phyloP scores from a whole-genome alignment of 83 land plant genomes.

The Picea mariana region DNA sequence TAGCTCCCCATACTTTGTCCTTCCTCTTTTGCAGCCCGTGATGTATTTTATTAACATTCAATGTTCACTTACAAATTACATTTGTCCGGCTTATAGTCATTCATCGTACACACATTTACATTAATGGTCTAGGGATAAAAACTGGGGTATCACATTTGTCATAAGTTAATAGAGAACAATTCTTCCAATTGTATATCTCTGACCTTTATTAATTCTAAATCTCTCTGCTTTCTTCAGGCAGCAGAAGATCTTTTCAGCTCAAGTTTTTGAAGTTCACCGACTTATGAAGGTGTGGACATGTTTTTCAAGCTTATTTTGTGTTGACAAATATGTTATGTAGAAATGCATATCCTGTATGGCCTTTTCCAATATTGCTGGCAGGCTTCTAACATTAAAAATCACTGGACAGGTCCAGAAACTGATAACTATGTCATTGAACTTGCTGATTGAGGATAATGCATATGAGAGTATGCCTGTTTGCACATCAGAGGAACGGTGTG shows the following conservation, averaged over 20 bases:
- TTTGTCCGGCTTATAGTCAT: no score
- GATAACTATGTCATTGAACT: constrained; percentile 2
- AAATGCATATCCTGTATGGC: no score
- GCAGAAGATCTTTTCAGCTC: constrained; percentile 18
- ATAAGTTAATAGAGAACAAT: neutral
- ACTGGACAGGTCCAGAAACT: constrained; percentile 8
- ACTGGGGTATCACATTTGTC: neutral
- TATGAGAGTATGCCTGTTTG: neutral
- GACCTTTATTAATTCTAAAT: neutral
- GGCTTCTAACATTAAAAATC: neutral
- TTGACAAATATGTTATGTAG: neutral
- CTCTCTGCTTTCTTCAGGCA: constrained; percentile 10
- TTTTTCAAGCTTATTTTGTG: neutral
- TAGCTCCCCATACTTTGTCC: no score
- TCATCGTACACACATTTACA: no score
- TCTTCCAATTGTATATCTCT: neutral
- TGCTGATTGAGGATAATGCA: neutral
- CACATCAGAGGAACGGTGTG: constrained; percentile 8
- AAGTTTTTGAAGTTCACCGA: constrained; percentile 16
- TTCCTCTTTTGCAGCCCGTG: no score
- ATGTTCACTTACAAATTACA: no score
- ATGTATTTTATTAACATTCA: no score
- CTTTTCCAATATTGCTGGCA: no score
- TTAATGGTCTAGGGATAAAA: no score
- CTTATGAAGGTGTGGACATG: constrained; percentile 1